Percentiles rank a stretch among this genome's conserved stretches.
phyloP scores from a whole-genome alignment of 345 rosid genomes.

The Heritiera littoralis region DNA sequence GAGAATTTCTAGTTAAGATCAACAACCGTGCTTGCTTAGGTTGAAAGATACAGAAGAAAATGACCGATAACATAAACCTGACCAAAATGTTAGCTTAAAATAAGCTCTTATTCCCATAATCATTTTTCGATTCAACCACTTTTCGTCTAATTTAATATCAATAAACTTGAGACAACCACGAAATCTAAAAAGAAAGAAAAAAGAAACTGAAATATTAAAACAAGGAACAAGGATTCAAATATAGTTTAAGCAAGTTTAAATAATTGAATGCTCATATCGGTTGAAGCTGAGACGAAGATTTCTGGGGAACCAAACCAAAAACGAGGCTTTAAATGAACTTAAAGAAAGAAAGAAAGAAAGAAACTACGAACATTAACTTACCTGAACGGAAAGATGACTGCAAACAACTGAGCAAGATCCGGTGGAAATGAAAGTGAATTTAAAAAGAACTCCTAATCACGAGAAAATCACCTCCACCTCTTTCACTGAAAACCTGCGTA shows the following conservation, averaged over 20 bases:
- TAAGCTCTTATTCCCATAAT: neutral
- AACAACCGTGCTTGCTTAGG: constrained; percentile 37
- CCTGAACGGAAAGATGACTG: constrained; percentile 26
- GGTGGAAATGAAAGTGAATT: neutral
- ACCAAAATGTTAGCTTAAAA: constrained; percentile 27
- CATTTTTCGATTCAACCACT: neutral
- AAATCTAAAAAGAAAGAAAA: neutral
- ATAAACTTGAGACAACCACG: no score
- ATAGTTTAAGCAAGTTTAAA: neutral
- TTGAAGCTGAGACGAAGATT: neutral
- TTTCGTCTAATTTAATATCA: neutral
- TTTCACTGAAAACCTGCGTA: neutral
- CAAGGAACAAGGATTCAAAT: neutral
- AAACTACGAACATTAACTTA: constrained; percentile 19
- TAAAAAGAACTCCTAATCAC: constrained; percentile 7
- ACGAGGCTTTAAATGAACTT: neutral
- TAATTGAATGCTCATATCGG: neutral
- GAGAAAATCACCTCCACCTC: constrained; percentile 26
- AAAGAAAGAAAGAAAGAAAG: neutral
- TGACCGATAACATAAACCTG: constrained; percentile 26
- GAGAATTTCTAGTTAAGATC: constrained; percentile 15
- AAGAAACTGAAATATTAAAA: neutral
- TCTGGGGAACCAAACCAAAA: constrained; percentile 18
- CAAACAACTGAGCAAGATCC: constrained; percentile 25
- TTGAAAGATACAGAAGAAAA: constrained; percentile 32